These are phyloP conservation scores for Trichoderma brevicompactum DNA, from an alignment of 2,329 filamentous ascomycete genomes.

Conservation along the genomic window DNA sequence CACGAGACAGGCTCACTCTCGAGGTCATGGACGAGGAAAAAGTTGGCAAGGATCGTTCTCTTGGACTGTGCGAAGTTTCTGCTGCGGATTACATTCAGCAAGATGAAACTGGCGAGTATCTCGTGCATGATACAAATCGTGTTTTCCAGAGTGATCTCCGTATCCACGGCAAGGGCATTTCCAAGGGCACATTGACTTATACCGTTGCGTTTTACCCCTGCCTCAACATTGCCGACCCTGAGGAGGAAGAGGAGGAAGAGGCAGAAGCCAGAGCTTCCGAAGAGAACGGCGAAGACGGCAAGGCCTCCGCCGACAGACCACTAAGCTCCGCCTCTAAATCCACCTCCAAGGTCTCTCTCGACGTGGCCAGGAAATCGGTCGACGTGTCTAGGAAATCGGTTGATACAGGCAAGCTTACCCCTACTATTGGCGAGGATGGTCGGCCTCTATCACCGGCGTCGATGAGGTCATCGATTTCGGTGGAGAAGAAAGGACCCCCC, in stretches of 20 bases:
- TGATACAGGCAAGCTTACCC: conserved; percentile 35
- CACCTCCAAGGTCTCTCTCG: conserved; percentile 20
- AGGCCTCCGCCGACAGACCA: conserved; percentile 27
- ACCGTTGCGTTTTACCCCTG: conserved; percentile 90
- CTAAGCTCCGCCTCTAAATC: conserved; percentile 26
- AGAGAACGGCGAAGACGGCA: conserved; percentile 20
- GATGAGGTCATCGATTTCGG: conserved; percentile 46
- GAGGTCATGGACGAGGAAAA: conserved; percentile 98
- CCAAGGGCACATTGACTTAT: conserved; percentile 82
- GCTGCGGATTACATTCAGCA: conserved; percentile 80
- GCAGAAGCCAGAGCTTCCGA: conserved; percentile 41
- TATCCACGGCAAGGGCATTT: conserved; percentile 70
- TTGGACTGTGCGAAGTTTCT: conserved; percentile 79
- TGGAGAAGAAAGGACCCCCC: conserved; percentile 61
- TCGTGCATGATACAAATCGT: conserved; percentile 76
- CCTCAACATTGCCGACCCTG: conserved; percentile 84
- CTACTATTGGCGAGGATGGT: conserved; percentile 39
- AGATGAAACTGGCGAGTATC: conserved; percentile 78
- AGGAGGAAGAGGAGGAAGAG: conserved; percentile 71
- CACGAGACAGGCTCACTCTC: conserved; percentile 79
- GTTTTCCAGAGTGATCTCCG: conserved; percentile 69
- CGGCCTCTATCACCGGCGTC: conserved; percentile 44
- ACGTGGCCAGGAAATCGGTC: conserved; percentile 12
- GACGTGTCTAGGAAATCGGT: conserved; percentile 19
- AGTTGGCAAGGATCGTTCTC: conserved; percentile 84